phyloP scores from a whole-genome alignment of 257 asterid genomes.

The Solanum raphanifolium region DNA sequence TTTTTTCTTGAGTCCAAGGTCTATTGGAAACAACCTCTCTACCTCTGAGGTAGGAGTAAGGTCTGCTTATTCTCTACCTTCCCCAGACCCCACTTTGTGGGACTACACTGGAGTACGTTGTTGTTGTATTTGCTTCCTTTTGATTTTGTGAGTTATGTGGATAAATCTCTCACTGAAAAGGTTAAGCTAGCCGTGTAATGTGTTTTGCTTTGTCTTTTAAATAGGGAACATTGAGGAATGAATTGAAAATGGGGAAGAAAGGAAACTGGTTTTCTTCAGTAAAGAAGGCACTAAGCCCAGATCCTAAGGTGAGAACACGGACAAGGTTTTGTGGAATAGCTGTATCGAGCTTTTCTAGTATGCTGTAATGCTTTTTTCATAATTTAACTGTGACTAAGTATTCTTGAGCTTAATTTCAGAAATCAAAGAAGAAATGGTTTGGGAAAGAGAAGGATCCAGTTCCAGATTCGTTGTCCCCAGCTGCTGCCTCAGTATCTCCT shows the following conservation, averaged over 20 bases:
- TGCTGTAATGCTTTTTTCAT: not conserved
- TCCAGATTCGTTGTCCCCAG: slow-evolving; percentile 21
- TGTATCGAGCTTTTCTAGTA: not conserved
- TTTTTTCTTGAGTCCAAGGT: not conserved
- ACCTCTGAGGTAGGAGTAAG: not conserved
- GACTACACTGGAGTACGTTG: not conserved
- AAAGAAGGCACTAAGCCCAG: slow-evolving; percentile 80
- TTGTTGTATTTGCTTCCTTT: not conserved
- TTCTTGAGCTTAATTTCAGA: slow-evolving; percentile 30
- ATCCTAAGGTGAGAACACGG: slow-evolving; percentile 37
- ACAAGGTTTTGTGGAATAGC: slow-evolving; percentile 26
- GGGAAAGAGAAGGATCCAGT: slow-evolving; percentile 44
- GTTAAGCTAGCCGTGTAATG: slow-evolving; percentile 3
- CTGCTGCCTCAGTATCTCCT: slow-evolving; percentile 29
- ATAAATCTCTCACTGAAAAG: not conserved
- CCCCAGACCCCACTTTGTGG: not conserved
- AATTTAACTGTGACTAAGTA: not conserved
- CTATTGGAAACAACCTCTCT: not conserved
- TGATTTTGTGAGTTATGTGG: not conserved
- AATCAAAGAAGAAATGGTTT: slow-evolving; percentile 29
- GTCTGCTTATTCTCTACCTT: not conserved
- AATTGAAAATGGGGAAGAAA: slow-evolving; percentile 66
- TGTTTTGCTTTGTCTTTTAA: not conserved
- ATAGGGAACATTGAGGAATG: slow-evolving; percentile 34
- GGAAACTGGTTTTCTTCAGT: slow-evolving; percentile 88